These are phyloP conservation scores for Arthroderma sp. DNA, from an alignment of 2,329 filamentous ascomycete species.

Conservation along the genomic window DNA sequence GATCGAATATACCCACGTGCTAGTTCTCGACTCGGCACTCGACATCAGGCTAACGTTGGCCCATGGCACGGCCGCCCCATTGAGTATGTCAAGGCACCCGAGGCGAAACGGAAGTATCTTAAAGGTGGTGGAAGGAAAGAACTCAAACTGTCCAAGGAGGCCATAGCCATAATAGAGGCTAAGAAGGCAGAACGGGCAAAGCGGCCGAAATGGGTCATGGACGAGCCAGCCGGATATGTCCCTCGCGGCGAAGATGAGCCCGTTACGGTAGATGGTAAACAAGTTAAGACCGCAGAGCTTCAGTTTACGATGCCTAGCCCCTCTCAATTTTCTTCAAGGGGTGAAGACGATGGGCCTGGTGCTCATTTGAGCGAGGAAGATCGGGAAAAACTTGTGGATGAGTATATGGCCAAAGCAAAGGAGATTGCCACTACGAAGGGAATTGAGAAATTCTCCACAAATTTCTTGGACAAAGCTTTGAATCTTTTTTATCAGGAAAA, in stretches of 20 bases:
- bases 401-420: constrained; percentile 62
- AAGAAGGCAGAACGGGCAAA: constrained; percentile 68
- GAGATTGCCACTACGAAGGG: constrained; percentile 52
- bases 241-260: constrained; percentile 67
- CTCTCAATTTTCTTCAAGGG: constrained; percentile 34
- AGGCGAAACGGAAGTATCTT: constrained; percentile 65
- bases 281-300: constrained; percentile 59
- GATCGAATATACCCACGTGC: constrained; percentile 94
- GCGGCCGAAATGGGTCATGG: constrained; percentile 84
- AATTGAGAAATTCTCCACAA: constrained; percentile 65
- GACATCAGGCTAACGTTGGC: constrained; percentile 76
- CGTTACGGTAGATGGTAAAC: constrained; percentile 49
- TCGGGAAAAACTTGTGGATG: constrained; percentile 51
- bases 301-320: constrained; percentile 62
- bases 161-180: constrained; percentile 62
- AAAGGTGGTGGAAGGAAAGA: constrained; percentile 60
- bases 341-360: constrained; percentile 28
- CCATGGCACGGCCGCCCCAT: constrained; percentile 79
- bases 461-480: constrained; percentile 73
- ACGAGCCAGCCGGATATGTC: constrained; percentile 77
- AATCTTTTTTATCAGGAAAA: constrained; percentile 57
- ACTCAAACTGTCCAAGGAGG: constrained; percentile 65
- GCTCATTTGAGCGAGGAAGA: constrained; percentile 23
- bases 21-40: constrained; percentile 78
- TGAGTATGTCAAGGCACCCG: constrained; percentile 77